Base-by-base conservation (phyloP, 2,329 filamentous ascomycete species). In the Xylariaceae sp. region DNA sequence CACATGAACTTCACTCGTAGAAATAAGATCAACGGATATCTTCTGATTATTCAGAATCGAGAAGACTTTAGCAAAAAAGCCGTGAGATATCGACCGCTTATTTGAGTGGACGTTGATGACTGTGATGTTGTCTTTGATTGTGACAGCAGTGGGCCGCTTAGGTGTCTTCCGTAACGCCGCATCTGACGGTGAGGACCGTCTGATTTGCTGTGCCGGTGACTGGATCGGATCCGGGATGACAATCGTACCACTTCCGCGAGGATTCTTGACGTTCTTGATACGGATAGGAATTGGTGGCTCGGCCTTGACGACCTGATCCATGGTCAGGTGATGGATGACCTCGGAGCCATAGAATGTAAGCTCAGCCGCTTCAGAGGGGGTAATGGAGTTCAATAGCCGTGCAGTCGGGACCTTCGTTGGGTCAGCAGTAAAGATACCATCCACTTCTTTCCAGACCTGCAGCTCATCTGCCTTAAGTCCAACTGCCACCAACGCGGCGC, bases 371-470 rank as follows among this genome's bases (percentile, higher is more conserved):
- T 99, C 94, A 8, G 91, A 88, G 0, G 94, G 94, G 2, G 93
- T 97, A 72, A 99, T 96, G 56, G 88, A 87, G 9, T 87, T 78
- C 50, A 99, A 82, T n/a, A 99, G 80, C 51, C 88, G 83, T n/a
- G 94, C 95, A 0, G 93, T 97, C 2, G 93, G 92, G 45, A 95
- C 90, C 74, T 94, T 95, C 67, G 88, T 85, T 2, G 90, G 90
- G 70, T 96, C 90, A 30, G 81, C 81, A 4, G 80, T 87, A 75
- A 96, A 94, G 71, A 97, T 95, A 60, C 92, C 92, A 73, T 99
- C 94, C 5, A 99, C 94, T 73, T 99, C 94, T 78, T 99, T 99
- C 94, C 94, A 97, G 64, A 99, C 89, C 74, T 99, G 94, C 55
- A 99, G 82, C 74, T 99, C 94, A 56, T 88, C 79, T 0, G 94